Evolutionary conservation across 192 early-diverging fungal species (phyloP), one percentile per base, ranked within the genome.

Genomic region (Phycomyces nitens): DNA sequence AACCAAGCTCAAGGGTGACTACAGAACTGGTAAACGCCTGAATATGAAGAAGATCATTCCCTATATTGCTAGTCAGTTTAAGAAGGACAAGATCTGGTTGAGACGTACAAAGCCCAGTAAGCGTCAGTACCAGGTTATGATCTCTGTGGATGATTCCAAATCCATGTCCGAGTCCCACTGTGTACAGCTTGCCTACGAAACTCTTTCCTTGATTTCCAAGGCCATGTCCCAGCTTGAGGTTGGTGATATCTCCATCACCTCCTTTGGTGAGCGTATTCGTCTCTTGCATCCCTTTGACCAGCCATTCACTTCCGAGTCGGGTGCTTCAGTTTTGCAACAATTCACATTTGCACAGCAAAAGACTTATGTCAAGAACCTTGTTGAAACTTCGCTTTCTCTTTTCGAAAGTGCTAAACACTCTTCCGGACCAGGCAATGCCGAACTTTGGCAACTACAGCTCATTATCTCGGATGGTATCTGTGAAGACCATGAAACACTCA

Each of bases 51-150:
- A 94, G 77, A 94, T 99, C 53, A 97, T 99, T 70, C 94, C 97
- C 12, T 99, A 99, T 64, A 98, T 99, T 81, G 97, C 97, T 8
- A 90, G 87, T 43, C 89, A 96, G 72, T 99, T 96, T 85, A 97
- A 95, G 79, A 99, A 99, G 79, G 97, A 99, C 79, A 99, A 99
- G 82, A 99, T 99, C 67, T 99, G 97, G 97, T 77, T 99, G 60
- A 85, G 95, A 9, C 87, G 97, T 51, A 98, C 96, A 21, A 96
- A 96, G 75, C 96, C 95, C 18, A 92, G 89, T 65, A 95, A 97
- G 66, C 86, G 97, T 53, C 91, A 92, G 64, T 99, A 99, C 80
- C 96, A 99, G 76, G 91, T 99, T 43, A 92, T 99, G 91, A 88
- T 99, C 24, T 83, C 96, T 3, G 86, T 99, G 38, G 97, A 99